phyloP scores from a whole-genome alignment of 805 yeast species.

The Isabelozyma pseudorhagii region DNA sequence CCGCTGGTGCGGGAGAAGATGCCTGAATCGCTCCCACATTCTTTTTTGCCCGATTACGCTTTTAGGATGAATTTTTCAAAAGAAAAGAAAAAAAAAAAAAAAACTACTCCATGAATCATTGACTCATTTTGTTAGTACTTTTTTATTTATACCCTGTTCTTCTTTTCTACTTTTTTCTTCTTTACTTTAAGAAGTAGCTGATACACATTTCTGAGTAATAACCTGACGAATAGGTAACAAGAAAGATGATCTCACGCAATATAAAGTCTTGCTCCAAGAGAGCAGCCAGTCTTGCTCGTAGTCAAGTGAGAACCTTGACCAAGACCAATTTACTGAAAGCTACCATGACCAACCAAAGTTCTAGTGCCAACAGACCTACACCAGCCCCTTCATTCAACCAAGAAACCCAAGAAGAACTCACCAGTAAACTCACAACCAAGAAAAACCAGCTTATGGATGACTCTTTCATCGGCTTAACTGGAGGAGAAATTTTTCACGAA shows the following conservation, averaged over 20 bases:
- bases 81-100: too few species aligned
- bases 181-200: neutral
- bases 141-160: neutral
- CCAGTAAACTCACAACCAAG: constrained; percentile 4
- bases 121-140: neutral
- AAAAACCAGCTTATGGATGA: constrained; percentile 55
- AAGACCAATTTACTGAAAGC: constrained; percentile 29
- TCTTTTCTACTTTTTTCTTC: too few species aligned
- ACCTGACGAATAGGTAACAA: neutral
- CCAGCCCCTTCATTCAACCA: constrained; percentile 55
- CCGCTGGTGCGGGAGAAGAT: too few species aligned
- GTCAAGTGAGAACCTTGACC: constrained; percentile 24
- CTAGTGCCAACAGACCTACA: constrained; percentile 26
- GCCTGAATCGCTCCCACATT: too few species aligned
- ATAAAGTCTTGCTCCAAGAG: constrained; percentile 8
- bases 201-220: neutral
- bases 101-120: neutral
- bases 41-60: neutral
- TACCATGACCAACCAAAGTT: constrained; percentile 22
- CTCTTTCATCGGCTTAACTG: constrained; percentile 92
- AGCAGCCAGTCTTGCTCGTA: constrained; percentile 9
- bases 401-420: constrained; percentile 11
- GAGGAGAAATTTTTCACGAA: constrained; percentile 97
- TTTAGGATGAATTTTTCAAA: neutral
- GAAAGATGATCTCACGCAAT: constrained; percentile 16